Evolutionary conservation across 2,329 filamentous ascomycete species (phyloP).

Genomic region (Fusarium sp.): DNA sequence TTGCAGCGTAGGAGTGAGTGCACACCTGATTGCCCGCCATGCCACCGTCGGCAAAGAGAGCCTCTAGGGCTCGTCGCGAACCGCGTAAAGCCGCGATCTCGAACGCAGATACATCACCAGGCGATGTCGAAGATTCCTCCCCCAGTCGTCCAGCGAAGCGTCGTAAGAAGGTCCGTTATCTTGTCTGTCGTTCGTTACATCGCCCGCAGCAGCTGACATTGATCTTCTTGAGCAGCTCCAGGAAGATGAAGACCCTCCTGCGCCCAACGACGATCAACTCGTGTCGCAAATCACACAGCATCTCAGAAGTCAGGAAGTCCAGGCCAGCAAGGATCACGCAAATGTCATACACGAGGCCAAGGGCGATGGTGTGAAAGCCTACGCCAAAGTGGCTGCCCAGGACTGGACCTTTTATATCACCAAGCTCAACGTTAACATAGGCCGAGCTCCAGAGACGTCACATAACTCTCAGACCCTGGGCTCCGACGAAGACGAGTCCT

Average conservation of each 20-base stretch:
- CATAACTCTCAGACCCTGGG: slow-evolving; percentile 50
- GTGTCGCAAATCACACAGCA: slow-evolving; percentile 64
- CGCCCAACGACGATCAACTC: slow-evolving; percentile 63
- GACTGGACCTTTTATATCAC: slow-evolving; percentile 89
- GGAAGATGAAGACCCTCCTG: slow-evolving; percentile 48
- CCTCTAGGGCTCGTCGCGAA: slow-evolving; percentile 50
- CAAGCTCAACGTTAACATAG: slow-evolving; percentile 77
- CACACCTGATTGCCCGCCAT: slow-evolving; percentile 35
- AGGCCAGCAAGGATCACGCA: slow-evolving; percentile 68
- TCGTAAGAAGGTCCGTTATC: slow-evolving; percentile 63
- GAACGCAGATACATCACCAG: slow-evolving; percentile 44
- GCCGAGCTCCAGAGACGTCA: slow-evolving; percentile 67
- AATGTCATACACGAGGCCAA: slow-evolving; percentile 70
- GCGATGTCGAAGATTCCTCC: slow-evolving; percentile 61
- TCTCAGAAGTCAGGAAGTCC: slow-evolving; percentile 58
- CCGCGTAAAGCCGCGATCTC: slow-evolving; percentile 48
- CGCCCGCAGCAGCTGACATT: slow-evolving; percentile 22
- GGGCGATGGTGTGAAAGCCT: slow-evolving; percentile 72
- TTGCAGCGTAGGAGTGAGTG: background rate
- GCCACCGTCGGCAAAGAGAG: slow-evolving; percentile 51
- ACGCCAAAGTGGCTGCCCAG: slow-evolving; percentile 81
- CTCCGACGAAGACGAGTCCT: slow-evolving; percentile 56
- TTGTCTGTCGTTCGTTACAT: background rate
- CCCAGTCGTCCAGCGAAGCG: slow-evolving; percentile 70
- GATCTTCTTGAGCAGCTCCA: slow-evolving; percentile 44